A percentile compares a stretch with the other conserved stretches of the same genome.
Conservation (phyloP, 2,329 filamentous ascomycete species). For the Calonectria naviculata region DNA sequence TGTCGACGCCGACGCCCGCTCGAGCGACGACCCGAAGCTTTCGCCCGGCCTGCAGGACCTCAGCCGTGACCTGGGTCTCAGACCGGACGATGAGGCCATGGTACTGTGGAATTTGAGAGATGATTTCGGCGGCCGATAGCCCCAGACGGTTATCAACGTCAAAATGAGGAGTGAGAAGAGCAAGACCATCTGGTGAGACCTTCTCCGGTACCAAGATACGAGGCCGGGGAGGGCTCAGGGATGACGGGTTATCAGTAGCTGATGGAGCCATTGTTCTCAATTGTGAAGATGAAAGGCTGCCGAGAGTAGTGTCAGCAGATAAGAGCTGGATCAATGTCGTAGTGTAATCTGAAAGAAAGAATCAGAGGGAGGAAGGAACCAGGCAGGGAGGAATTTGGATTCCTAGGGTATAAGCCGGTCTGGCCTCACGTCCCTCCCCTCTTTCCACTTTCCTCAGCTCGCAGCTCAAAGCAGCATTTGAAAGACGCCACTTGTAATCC, state of each 20-base stretch:
- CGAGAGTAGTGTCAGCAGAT: neutral
- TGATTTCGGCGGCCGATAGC: conserved; percentile 71
- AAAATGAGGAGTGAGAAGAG: conserved; percentile 72
- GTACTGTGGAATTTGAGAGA: conserved; percentile 75
- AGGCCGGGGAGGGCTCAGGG: conserved; percentile 36
- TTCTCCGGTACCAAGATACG: conserved; percentile 82
- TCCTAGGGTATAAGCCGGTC: conserved; percentile 18
- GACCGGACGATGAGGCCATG: conserved; percentile 84
- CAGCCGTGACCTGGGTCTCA: conserved; percentile 82
- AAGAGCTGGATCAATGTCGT: neutral
- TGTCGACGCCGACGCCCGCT: conserved; percentile 86
- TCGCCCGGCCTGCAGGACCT: conserved; percentile 72
- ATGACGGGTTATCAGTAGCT: conserved; percentile 37
- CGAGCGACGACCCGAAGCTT: conserved; percentile 82
- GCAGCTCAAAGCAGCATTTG: neutral
- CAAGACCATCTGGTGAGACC: conserved; percentile 81
- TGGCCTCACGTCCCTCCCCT: conserved; percentile 25
- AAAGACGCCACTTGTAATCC: conserved; percentile 1
- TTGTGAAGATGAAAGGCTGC: neutral
- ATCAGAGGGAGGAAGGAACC: neutral
- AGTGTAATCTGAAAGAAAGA: conserved; percentile 22
- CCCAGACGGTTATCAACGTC: conserved; percentile 76
- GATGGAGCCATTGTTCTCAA: conserved; percentile 40
- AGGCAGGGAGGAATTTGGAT: conserved; percentile 32
- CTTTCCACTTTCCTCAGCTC: conserved; percentile 6